A percentile compares a stretch with the other conserved stretches of the same genome.
These are phyloP conservation scores for Candida coleopterorum DNA, from an alignment of 805 yeast species.

Conservation along the genomic window DNA sequence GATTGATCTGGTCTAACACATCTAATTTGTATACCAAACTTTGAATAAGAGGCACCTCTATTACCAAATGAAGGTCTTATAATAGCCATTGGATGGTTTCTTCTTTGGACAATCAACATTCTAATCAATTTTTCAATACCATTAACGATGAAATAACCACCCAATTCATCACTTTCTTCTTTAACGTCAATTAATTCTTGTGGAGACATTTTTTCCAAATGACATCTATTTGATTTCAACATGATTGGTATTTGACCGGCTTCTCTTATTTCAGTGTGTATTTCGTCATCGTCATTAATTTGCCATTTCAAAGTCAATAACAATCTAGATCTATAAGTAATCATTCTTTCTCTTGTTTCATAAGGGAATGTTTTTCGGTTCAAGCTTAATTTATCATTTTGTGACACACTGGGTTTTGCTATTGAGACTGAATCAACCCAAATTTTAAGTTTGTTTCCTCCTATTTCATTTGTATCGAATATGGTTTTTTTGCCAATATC, in stretches of 20 bases:
- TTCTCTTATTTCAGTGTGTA: conserved; percentile 75
- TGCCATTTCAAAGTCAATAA: conserved; percentile 78
- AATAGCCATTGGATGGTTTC: conserved; percentile 98
- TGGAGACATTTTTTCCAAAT: conserved; percentile 79
- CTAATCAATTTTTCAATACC: conserved; percentile 96
- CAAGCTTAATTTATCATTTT: conserved; percentile 65
- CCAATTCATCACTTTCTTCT: conserved; percentile 94
- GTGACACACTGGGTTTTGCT: conserved; percentile 74
- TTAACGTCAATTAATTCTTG: conserved; percentile 67
- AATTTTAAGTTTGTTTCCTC: conserved; percentile 81
- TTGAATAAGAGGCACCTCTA: conserved; percentile 88
- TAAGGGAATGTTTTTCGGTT: conserved; percentile 79
- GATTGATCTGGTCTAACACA: conserved; percentile 95
- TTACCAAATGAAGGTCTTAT: conserved; percentile 91
- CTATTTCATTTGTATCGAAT: conserved; percentile 74
- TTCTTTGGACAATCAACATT: conserved; percentile 95
- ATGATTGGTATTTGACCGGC: conserved; percentile 90
- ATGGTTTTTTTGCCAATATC: conserved; percentile 86
- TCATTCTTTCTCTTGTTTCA: conserved; percentile 81
- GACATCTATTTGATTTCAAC: conserved; percentile 90
- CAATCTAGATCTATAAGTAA: conserved; percentile 74
- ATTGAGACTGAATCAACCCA: conserved; percentile 88
- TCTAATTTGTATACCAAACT: conserved; percentile 90
- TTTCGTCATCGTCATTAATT: conserved; percentile 85
- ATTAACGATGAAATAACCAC: conserved; percentile 93